These are phyloP conservation scores for Carallia brachiata DNA, from an alignment of 345 rosid genomes.

Conservation along the genomic window DNA sequence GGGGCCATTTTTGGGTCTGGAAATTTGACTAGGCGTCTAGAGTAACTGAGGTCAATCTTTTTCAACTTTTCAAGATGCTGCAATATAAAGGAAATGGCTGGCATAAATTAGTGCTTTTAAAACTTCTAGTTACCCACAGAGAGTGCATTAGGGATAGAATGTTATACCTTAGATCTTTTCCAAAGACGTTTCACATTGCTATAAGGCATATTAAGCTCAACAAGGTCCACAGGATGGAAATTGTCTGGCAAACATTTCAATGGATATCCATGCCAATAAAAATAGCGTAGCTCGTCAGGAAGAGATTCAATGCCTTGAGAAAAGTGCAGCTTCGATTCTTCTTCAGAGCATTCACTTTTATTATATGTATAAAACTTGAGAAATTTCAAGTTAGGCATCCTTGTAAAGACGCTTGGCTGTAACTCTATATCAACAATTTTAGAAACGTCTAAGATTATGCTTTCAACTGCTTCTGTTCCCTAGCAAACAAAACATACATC, in stretches of 20 bases:
- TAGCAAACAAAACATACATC: neutral
- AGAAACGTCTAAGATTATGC: constrained; percentile 1
- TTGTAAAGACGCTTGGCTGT: neutral
- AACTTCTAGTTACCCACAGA: neutral
- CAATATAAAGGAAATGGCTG: neutral
- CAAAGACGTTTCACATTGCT: too few species aligned
- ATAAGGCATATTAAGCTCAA: constrained; percentile 1
- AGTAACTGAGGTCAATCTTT: neutral
- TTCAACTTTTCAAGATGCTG: neutral
- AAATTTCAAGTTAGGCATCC: constrained; percentile 6
- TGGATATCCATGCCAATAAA: constrained; percentile 8
- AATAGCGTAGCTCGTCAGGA: constrained; percentile 1
- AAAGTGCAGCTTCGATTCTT: neutral
- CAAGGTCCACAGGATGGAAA: constrained; percentile 1
- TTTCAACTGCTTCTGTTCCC: constrained; percentile 7
- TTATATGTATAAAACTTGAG: neutral
- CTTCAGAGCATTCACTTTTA: neutral
- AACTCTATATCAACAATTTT: neutral
- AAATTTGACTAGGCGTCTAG: neutral
- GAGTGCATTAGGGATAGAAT: neutral
- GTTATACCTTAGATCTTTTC: too few species aligned
- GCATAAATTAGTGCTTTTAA: neutral
- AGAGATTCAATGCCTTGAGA: constrained; percentile 7
- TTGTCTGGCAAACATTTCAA: constrained; percentile 7
- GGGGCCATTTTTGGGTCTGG: neutral